Evolutionary conservation across 441 rosid genomes (phyloP), one percentile per base, ranked within the genome.

Genomic region (Corymbia citriodora): DNA sequence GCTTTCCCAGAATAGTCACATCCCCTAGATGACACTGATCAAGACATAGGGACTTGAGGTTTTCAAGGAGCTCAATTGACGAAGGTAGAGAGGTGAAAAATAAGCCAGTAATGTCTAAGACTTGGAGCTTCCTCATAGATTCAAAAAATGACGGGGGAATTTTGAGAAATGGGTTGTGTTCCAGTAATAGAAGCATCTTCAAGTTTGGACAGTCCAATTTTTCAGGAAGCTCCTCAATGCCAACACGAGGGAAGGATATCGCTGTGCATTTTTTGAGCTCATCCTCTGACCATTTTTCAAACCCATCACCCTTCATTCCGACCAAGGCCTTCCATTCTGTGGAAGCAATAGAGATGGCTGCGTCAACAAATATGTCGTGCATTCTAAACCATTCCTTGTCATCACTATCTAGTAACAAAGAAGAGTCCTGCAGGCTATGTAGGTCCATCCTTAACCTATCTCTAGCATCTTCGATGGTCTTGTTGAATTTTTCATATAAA

Each of bases 151-250:
- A 59, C 29, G 10, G 6, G 7, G 6, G 29, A 2, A 59, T 4
- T 25, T 25, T 25, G n/a, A 59, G 14, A 4, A 7, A 59, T 0
- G 0, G 0, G 14, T 59, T 1, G 14, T 2, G 0, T 59, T 25
- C n/a, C 0, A 0, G 4, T 59, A 59, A 1, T 3, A 59, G 2
- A 59, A 59, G 14, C 7, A 59, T 59, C 12, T 3, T 59, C n/a
- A 59, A 4, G 65, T 59, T 10, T 23, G 65, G 65, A n/a, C 14
- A 59, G 1, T 25, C 1, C 14, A 59, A 59, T 59, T 4, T 59
- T 10, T 21, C 7, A 2, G n/a, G 65, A 2, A 23, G 65, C 1
- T 59, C 14, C 10, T 10, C 27, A 57, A 57, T 57, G 63, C 14
- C 63, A 9, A 23, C 11, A 2, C 1, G 9, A 17, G 6, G 29